Conservation (phyloP, 1,284 basidiomycete genomes). For the Xanthoconium separans region DNA sequence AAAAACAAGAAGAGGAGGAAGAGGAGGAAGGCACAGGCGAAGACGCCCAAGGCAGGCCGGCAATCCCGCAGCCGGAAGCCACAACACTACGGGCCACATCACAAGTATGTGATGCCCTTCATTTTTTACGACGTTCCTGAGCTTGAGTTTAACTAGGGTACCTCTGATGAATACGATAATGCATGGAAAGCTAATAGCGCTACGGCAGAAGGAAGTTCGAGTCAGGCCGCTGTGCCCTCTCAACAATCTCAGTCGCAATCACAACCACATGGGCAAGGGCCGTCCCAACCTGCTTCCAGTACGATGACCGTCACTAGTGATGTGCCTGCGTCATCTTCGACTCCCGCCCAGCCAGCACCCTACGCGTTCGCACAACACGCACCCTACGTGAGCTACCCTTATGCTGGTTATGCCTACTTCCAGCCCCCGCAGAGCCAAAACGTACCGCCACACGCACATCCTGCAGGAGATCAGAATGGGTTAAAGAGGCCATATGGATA, state of each 20-base stretch:
- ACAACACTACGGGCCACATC: slow-evolving; percentile 23
- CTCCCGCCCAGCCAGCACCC: slow-evolving; percentile 25
- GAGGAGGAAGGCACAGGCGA: slow-evolving; percentile 26
- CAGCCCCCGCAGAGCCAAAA: slow-evolving; percentile 20
- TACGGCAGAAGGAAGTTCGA: slow-evolving; percentile 30
- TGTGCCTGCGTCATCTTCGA: slow-evolving; percentile 14
- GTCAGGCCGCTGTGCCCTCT: slow-evolving; percentile 15
- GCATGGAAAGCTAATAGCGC: slow-evolving; percentile 56
- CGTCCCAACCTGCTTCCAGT: slow-evolving; percentile 24
- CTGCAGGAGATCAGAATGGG: slow-evolving; percentile 27
- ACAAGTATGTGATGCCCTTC: slow-evolving; percentile 19
- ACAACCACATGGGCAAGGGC: slow-evolving; percentile 19
- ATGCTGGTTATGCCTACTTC: slow-evolving; percentile 32
- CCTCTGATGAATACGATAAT: slow-evolving; percentile 50
- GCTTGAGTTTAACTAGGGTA: slow-evolving; percentile 27
- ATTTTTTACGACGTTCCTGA: not conserved
- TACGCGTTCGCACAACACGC: slow-evolving; percentile 32
- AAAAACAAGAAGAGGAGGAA: slow-evolving; percentile 38
- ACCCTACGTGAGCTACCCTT: slow-evolving; percentile 33
- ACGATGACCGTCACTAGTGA: slow-evolving; percentile 21
- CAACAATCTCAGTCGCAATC: slow-evolving; percentile 25
- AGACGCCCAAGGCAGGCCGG: slow-evolving; percentile 18
- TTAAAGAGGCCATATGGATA: slow-evolving; percentile 32
- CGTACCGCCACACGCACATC: slow-evolving; percentile 24
- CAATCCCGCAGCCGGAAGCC: slow-evolving; percentile 20